Base-by-base conservation (phyloP, 768 basidiomycete species). In the Strobilomyces echinocephalus region DNA sequence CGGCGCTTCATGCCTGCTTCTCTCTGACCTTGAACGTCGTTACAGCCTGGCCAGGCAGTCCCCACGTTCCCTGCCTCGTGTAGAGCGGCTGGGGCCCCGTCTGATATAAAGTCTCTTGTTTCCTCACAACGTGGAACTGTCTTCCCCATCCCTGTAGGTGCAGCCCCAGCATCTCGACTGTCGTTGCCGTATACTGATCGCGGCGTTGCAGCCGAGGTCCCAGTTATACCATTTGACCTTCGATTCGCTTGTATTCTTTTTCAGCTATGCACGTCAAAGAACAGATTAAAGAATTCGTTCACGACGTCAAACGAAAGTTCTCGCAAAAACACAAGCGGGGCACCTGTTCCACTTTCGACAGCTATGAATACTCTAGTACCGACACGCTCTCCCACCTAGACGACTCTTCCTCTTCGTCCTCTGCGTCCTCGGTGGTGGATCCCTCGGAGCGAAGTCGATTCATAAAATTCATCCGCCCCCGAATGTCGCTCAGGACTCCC, bases 271-370 rank as follows among this genome's bases (percentile, higher is more conserved):
- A 71, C 26, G 65, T 69, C 61, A 67, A 65, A 46, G 59, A 63
- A 16, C 57, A 63, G 0, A 66, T 69, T 40, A 66, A 62, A 24
- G 66, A 61, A 0, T 60, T 69, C 21, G 63, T 69, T 12, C 61
- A 71, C 11, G 68, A 64, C 12, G 64, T 72, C 30, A 71, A 70
- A 47, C 69, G 63, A 48, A 68, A 48, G 46, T 60, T 69, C 18
- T 72, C 70, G 18, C 52, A 59, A 6, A 70, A 60, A 43, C 64
- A 39, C 50, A 62, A 55, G 31, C 60, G 61, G 18, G 52, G 53
- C 4, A 57, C 59, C 31, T 50, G 49, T 34, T 50, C 63, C 28
- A 50, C 55, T 11, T 52, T 28, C 10, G 57, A 64, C 6, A 33
- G 30, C n/a, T 18, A 5, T 5, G 62, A 64, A 35, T 56, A 41